Conservation (phyloP, 2,329 filamentous ascomycete species). For the Aureobasidium musti region DNA sequence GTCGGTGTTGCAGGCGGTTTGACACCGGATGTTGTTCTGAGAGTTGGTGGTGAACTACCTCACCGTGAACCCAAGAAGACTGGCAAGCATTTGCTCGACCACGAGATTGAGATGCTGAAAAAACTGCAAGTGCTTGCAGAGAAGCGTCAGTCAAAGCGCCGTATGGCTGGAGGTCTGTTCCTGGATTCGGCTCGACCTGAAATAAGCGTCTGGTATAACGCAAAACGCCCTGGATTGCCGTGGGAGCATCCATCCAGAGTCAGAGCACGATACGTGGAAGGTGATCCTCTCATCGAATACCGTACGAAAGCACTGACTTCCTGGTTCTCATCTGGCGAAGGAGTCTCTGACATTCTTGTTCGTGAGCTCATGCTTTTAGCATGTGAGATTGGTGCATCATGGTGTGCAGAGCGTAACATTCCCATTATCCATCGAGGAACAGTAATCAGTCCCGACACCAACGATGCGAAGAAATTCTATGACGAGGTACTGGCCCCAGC, state of each 20-base stretch:
- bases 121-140: constrained; percentile 42
- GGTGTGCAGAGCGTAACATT: constrained; percentile 55
- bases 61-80: constrained; percentile 31
- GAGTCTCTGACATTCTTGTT: constrained; percentile 40
- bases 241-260: constrained; percentile 47
- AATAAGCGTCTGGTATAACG: constrained; percentile 43
- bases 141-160: constrained; percentile 40
- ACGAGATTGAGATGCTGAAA: constrained; percentile 27
- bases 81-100: constrained; percentile 32
- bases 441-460: constrained; percentile 32
- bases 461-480: constrained; percentile 35
- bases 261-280: constrained; percentile 43
- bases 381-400: constrained; percentile 53
- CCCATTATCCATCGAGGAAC: constrained; percentile 54
- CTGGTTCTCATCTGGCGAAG: constrained; percentile 35
- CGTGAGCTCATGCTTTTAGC: constrained; percentile 60
- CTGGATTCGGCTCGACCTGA: constrained; percentile 39
- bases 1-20: constrained; percentile 30
- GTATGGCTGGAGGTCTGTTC: constrained; percentile 44
- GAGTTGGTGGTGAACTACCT: constrained; percentile 42
- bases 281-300: constrained; percentile 50
- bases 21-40: constrained; percentile 34
- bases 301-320: constrained; percentile 41
- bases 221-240: constrained; percentile 39
- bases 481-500: constrained; percentile 44